Evolutionary conservation across 441 rosid species (phyloP).

Genomic region (Sinapis alba): DNA sequence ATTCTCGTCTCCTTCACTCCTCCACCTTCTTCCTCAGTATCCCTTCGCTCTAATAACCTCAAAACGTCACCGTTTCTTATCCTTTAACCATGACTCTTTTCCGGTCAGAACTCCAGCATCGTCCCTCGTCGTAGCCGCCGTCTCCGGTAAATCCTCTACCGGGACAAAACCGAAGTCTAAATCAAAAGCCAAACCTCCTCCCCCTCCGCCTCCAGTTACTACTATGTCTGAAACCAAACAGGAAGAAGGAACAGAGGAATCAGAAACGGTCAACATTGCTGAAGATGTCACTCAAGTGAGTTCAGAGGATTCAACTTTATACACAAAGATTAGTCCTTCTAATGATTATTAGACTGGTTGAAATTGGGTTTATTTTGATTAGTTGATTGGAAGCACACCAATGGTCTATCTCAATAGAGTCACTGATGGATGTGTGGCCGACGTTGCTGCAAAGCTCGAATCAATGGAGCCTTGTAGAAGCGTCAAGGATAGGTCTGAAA

Average conservation of each 20-base stretch:
- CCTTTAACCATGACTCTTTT: conserved; percentile 19
- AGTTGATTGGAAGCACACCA: conserved; percentile 91
- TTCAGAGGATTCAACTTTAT: conserved; percentile 4
- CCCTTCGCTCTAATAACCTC: conserved; percentile 27
- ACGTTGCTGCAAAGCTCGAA: conserved; percentile 90
- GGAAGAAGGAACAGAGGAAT: conserved; percentile 30
- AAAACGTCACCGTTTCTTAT: conserved; percentile 25
- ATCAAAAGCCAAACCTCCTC: conserved; percentile 30
- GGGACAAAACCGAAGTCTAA: conserved; percentile 33
- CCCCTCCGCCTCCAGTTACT: conserved; percentile 42
- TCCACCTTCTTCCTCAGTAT: conserved; percentile 47
- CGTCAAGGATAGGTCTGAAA: conserved; percentile 79
- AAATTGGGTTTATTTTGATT: background rate
- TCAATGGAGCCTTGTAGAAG: conserved; percentile 96
- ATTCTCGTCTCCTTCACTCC: conserved; percentile 40
- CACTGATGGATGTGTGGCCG: conserved; percentile 73
- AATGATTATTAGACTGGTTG: background rate
- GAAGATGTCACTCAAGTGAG: conserved; percentile 92
- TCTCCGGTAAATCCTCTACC: conserved; percentile 41
- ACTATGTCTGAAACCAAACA: conserved; percentile 36
- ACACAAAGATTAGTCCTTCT: background rate
- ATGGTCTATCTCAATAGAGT: conserved; percentile 93
- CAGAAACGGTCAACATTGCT: conserved; percentile 73
- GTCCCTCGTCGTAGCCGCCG: conserved; percentile 12
- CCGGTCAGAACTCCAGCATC: conserved; percentile 19